These are phyloP conservation scores for Kodamaea jinghongensis DNA, from an alignment of 805 yeast genomes.

Conservation along the genomic window DNA sequence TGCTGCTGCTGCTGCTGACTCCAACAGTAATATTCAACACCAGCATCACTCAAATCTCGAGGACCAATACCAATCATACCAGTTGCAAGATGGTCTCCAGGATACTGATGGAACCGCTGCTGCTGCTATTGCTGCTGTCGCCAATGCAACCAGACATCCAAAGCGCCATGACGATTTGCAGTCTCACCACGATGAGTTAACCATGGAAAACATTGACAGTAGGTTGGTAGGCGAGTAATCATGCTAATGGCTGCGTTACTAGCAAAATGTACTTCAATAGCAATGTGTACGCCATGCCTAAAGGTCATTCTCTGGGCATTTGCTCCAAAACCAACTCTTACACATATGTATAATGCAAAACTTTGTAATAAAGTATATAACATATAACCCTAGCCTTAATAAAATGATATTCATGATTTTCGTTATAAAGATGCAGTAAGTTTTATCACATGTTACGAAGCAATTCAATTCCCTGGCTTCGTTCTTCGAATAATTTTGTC, in stretches of 20 bases:
- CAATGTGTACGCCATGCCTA: too few species aligned
- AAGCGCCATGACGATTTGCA: constrained; percentile 21
- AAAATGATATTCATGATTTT: too few species aligned
- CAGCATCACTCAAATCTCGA: constrained; percentile 24
- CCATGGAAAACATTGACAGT: constrained; percentile 45
- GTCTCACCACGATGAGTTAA: constrained; percentile 24
- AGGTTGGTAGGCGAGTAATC: constrained; percentile 44
- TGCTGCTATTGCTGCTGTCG: constrained; percentile 43
- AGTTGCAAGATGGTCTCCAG: constrained; percentile 26
- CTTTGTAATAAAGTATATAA: too few species aligned
- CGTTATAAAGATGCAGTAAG: not conserved
- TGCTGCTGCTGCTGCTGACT: constrained; percentile 26
- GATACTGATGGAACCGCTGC: constrained; percentile 28
- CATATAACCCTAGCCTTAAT: too few species aligned
- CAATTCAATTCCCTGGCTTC: constrained; percentile 42
- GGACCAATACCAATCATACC: constrained; percentile 26
- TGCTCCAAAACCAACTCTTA: too few species aligned
- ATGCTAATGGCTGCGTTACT: not conserved
- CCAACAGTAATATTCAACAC: constrained; percentile 18
- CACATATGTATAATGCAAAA: too few species aligned
- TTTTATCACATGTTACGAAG: constrained; percentile 18
- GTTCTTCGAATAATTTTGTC: constrained; percentile 63
- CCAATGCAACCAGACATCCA: constrained; percentile 28
- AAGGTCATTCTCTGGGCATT: too few species aligned
- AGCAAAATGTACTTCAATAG: not conserved